Base-by-base conservation (phyloP, 768 basidiomycete genomes). In the Coprinopsis marcescibilis region DNA sequence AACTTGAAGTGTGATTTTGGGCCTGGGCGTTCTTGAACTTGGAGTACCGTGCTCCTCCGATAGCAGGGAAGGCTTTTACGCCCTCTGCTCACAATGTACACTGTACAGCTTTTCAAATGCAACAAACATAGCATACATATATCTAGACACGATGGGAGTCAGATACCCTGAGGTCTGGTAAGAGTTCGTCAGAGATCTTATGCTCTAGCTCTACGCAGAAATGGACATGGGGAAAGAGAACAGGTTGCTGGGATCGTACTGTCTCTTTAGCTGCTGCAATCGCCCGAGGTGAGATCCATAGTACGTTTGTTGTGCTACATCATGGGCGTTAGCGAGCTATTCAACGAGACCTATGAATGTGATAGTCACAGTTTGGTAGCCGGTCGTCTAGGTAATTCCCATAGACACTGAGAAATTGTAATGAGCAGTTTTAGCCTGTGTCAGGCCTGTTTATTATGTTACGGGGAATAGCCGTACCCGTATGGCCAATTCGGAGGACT, bases 361-460 rank as follows among this genome's bases (percentile, higher is more conserved):
- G 17, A 19, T 10, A 61, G 65, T 48, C 25, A 71, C 66, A 65
- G 55, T 71, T 57, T 21, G 53, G 49, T 17, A 70, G 56, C 27
- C 62, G 54, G 34, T 67, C 59, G 36, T 76, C 74, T 4, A 71
- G 60, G 45, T 76, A 76, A 47, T 73, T 72, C 1, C 67, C 56
- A 48, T 74, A 73, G 4, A 68, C 68, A 5, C 68, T 67, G 40
- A 11, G 12, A 42, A 21, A 6, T 44, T 23, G 13, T 20, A 6
- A 14, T 36, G 15, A 8, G 23, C 23, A 26, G 27, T 24, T 1
- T 40, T 20, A 24, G 13, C 20, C 21, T 20, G 14, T 13, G n/a
- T 13, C 35, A 29, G 30, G 37, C n/a, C 19, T 6, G 27, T 15
- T 3, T 7, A 6, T 21, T 24, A 49, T 17, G 15, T 24, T 2